Evolutionary conservation across 306 rosid genomes (phyloP), one percentile per base, ranked within the genome.

Genomic region (Quercus engelmannii): DNA sequence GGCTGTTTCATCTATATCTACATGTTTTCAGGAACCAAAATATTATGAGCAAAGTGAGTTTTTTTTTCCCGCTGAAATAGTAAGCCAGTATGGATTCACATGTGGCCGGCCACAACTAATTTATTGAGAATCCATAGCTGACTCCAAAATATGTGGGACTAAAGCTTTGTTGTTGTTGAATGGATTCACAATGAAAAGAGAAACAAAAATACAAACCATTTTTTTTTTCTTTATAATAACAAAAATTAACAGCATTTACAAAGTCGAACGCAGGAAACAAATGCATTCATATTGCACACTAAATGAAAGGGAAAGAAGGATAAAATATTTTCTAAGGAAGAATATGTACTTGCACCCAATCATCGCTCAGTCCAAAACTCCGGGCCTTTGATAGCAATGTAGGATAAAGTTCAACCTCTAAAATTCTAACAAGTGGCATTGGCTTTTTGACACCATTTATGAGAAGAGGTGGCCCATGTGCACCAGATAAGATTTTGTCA

Each of bases 331-430:
- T 30, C 57, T 25, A 31, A 71, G 73, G 74, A 83, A 68, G 78
- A 85, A 80, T 41, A 38, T 31, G 23, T 90, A 94, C 98, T 90
- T 93, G 97, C 69, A 92, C 86, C 99, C 99, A 95, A 59, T 76
- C 86, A 83, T 95, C 94, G 76, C 92, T 90, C 71, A 95, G 80
- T 71, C 99, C 98, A 82, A 90, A 95, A 85, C 96, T 92, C 83
- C 99, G 86, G 67, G 99, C 99, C 81, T 95, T 95, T 64, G 99
- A 95, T 70, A 95, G 98, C 87, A 95, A 84, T 71, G 91, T 95
- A 71, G 97, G 99, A 86, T 91, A 92, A 86, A 92, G 91, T 85
- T 95, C 99, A 77, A 92, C 95, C 88, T 95, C 99, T 80, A 95
- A 85, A 83, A 95, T 90, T 86, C 97, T 89, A 61, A 92, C 79